Percentiles rank a stretch among this genome's conserved stretches.
phyloP scores from a whole-genome alignment of 176 grass and related monocot genomes.

The Ensete glaucum region DNA sequence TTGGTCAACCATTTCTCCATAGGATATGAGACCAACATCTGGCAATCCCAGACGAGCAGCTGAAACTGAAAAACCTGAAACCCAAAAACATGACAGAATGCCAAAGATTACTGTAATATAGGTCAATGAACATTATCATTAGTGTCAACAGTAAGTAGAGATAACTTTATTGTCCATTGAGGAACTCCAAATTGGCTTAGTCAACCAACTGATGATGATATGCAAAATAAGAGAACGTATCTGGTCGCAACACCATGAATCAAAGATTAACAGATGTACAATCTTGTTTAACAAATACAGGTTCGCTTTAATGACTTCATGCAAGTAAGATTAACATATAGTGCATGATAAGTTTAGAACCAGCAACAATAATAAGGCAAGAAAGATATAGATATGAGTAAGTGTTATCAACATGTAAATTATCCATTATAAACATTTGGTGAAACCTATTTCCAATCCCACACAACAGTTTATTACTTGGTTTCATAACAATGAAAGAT shows the following conservation, averaged over 20 bases:
- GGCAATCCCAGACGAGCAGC: conserved; percentile 76
- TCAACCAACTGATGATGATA: background rate
- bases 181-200: background rate
- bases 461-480: background rate
- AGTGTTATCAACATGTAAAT: background rate
- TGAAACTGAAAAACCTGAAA: conserved; percentile 84
- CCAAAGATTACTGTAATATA: background rate
- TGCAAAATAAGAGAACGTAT: background rate
- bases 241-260: no score
- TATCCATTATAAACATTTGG: background rate
- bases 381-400: no score
- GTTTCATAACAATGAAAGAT: background rate
- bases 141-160: background rate
- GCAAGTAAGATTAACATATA: no score
- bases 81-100: background rate
- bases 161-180: background rate
- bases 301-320: no score
- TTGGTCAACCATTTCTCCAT: conserved; percentile 93
- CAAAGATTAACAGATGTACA: no score
- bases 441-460: background rate
- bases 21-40: conserved; percentile 94
- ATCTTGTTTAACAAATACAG: no score
- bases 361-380: no score
- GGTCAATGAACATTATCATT: background rate
- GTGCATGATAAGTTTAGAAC: no score